These are phyloP conservation scores for Rhododendron griersonianum DNA, from an alignment of 148 eudicot species.

Conservation along the genomic window DNA sequence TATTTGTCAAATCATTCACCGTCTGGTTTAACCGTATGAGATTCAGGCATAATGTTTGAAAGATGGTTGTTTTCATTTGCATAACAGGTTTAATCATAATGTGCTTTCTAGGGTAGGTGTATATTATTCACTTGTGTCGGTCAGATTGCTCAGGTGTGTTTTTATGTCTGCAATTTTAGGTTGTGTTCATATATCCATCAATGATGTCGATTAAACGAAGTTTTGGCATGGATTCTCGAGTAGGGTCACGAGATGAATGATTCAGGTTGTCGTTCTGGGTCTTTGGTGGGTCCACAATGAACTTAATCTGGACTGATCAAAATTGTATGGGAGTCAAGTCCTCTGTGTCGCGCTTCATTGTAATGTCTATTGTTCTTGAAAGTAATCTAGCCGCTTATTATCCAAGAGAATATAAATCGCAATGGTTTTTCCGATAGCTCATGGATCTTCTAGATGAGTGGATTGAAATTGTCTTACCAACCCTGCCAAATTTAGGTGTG, in stretches of 20 bases:
- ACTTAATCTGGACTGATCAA: neutral
- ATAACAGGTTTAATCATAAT: no score
- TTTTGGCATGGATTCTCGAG: neutral
- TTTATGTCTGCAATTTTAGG: neutral
- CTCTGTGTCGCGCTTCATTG: neutral
- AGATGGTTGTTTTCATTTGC: no score
- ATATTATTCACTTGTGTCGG: neutral
- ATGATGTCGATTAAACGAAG: neutral
- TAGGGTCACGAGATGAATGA: neutral
- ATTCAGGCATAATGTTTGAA: no score
- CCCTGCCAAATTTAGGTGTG: neutral
- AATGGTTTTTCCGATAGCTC: neutral
- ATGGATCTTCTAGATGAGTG: neutral
- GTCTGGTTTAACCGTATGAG: no score
- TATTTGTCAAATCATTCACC: no score
- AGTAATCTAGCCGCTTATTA: neutral
- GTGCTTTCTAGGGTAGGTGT: neutral
- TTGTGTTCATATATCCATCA: neutral
- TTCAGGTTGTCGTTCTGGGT: neutral
- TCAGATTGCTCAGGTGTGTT: neutral
- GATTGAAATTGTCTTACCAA: neutral
- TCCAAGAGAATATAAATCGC: neutral
- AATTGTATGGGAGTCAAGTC: neutral
- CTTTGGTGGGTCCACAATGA: neutral
- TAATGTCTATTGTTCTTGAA: neutral